These are phyloP conservation scores for Komagataella kurtzmanii DNA, from an alignment of 805 yeast genomes.

Conservation along the genomic window DNA sequence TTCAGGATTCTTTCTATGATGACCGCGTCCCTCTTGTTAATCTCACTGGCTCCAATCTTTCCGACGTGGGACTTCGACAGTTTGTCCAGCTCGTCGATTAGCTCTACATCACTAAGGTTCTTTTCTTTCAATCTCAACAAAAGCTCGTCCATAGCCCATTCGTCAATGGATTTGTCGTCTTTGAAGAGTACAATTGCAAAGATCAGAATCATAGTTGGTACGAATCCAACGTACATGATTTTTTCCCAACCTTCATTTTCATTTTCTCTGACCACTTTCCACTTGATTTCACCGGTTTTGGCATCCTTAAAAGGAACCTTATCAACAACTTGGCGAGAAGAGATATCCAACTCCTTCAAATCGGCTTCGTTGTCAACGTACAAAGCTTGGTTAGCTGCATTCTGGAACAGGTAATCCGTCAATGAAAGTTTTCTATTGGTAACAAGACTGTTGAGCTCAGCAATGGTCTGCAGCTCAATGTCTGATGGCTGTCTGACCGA, in stretches of 20 bases:
- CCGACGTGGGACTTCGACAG: constrained; percentile 17
- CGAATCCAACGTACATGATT: constrained; percentile 54
- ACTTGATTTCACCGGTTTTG: constrained; percentile 62
- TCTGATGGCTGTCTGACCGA: constrained; percentile 58
- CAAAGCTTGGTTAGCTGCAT: constrained; percentile 36
- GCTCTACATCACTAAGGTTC: constrained; percentile 40
- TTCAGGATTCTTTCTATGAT: constrained; percentile 70
- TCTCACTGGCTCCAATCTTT: constrained; percentile 21
- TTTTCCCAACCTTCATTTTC: constrained; percentile 81
- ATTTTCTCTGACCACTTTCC: constrained; percentile 66
- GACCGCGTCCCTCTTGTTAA: constrained; percentile 55
- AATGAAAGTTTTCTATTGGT: constrained; percentile 40
- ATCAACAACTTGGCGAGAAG: constrained; percentile 59
- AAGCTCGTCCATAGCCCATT: constrained; percentile 80
- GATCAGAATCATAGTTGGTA: constrained; percentile 54
- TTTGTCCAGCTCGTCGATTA: constrained; percentile 26
- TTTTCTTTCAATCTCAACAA: constrained; percentile 64
- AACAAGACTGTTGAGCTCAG: constrained; percentile 52
- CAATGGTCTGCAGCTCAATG: constrained; percentile 56
- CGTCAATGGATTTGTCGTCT: constrained; percentile 35
- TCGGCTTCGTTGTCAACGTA: constrained; percentile 49
- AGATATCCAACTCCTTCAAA: constrained; percentile 40
- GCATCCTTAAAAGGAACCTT: constrained; percentile 77
- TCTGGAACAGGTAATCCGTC: constrained; percentile 27
- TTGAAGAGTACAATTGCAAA: constrained; percentile 37